Base-by-base conservation (phyloP, 2,329 filamentous ascomycete genomes). In the Phyllachora maydis region DNA sequence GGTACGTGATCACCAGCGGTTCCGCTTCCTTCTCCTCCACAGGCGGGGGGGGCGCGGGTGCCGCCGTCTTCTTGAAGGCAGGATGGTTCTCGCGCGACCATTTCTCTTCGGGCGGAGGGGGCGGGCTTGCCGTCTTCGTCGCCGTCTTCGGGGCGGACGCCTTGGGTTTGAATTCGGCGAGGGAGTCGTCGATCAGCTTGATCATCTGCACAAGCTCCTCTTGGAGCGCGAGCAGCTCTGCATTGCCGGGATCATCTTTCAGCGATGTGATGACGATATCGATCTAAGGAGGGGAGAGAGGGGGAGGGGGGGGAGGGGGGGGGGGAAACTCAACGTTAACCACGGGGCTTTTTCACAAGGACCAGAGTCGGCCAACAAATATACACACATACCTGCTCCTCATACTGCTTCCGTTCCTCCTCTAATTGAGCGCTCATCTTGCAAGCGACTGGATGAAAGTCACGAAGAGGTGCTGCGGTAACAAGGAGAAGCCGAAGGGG, bases 131-230 rank as follows among this genome's bases (percentile, higher is more conserved):
- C 35, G 46, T 40, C 29, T 54, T 49, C 21, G 51, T 39, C 24
- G 50, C 34, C 33, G 56, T 44, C 36, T 63, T 57, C 31, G 61
- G 45, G 11, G 43, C 51, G 36, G 45, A 39, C 37, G 47, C 44
- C 37, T 50, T 48, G 32, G 67, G 65, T 50, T 76, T 72, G 45
- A 88, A 61, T 49, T 88, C 77, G 52, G 73, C 71, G 47, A 93
- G 74, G 38, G 72, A 67, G 42, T 73, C 69, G 55, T 83, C 67
- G 49, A 81, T 67, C 36, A 82, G 64, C 45, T 64, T 60, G 49
- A 95, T 74, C 49, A 79, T 68, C 52, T 73, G 65, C 57, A 79
- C 65, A 52, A 92, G 67, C 59, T 91, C 81, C 45, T 65, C 56
- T 50, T 75, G 72, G 44, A 92, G 65, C 41, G 62, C 65, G 40